Conservation (phyloP, 176 grass and related monocot species). For the Bromus sterilis region DNA sequence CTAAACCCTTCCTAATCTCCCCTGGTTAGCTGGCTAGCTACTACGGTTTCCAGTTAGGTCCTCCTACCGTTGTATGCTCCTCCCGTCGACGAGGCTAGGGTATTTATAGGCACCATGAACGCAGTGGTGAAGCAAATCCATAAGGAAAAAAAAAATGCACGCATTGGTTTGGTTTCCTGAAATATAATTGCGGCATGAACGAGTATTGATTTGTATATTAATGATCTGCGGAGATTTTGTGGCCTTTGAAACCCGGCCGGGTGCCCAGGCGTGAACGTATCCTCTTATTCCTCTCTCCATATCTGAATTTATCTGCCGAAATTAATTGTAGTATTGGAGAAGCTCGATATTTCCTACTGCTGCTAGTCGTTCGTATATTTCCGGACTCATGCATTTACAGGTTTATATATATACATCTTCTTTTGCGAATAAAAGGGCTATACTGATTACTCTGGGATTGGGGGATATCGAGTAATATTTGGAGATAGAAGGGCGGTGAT, state of each 20-base stretch:
- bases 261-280: neutral
- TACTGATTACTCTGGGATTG: neutral
- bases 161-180: neutral
- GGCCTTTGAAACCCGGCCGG: neutral
- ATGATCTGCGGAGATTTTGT: neutral
- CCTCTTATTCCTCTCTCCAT: too few relatives aligned
- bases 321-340: neutral
- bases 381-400: neutral
- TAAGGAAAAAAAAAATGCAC: neutral
- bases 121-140: neutral
- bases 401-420: neutral
- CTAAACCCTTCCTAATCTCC: neutral
- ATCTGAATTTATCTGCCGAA: neutral
- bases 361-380: neutral
- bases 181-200: neutral
- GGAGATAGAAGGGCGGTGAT: neutral
- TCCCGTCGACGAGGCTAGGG: neutral
- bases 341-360: neutral
- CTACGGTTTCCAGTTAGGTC: too few relatives aligned
- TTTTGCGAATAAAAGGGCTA: neutral
- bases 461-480: neutral
- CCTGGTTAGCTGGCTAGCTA: neutral
- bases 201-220: neutral
- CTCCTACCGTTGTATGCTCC: neutral
- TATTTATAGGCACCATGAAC: neutral